A percentile compares a stretch with the other conserved stretches of the same genome.
Evolutionary conservation across 2,329 filamentous ascomycete species (phyloP).

Genomic region (Pezicula carpinea): DNA sequence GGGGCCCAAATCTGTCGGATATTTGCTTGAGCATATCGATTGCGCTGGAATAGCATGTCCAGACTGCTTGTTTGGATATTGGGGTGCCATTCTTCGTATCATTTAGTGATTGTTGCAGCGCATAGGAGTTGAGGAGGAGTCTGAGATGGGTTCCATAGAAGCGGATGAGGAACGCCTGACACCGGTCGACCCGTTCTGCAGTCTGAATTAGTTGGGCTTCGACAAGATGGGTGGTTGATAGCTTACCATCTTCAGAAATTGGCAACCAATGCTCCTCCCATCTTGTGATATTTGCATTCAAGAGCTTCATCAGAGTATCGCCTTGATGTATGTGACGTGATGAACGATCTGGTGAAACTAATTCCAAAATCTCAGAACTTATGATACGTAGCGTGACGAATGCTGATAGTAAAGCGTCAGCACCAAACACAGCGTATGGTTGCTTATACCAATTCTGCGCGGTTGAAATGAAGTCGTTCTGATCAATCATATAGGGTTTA

Average conservation of each 20-base stretch:
- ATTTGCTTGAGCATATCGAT: constrained; percentile 31
- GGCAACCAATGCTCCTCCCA: constrained; percentile 16
- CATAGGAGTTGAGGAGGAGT: constrained; percentile 33
- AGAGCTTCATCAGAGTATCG: constrained; percentile 10
- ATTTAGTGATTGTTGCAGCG: constrained; percentile 29
- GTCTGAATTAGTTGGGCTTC: constrained; percentile 7
- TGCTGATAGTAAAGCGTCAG: constrained; percentile 32
- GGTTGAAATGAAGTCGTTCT: constrained; percentile 32
- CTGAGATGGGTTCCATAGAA: constrained; percentile 36
- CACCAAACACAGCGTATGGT: constrained; percentile 24
- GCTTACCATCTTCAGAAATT: constrained; percentile 16
- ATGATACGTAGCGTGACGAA: constrained; percentile 33
- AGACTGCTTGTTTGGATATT: constrained; percentile 28
- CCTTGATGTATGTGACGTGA: not conserved
- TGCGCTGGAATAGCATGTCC: constrained; percentile 29
- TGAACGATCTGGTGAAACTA: constrained; percentile 7
- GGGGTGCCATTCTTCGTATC: constrained; percentile 16
- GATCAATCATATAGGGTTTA: constrained; percentile 38
- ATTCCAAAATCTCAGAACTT: constrained; percentile 30
- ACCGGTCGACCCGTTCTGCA: constrained; percentile 13
- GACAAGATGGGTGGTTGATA: constrained; percentile 13
- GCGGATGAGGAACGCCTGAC: constrained; percentile 32
- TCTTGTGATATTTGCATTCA: constrained; percentile 12
- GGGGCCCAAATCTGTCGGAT: constrained; percentile 17
- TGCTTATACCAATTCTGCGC: constrained; percentile 31